Evolutionary conservation across 352 stramenopile species (phyloP), one percentile per base, ranked within the genome.

Genomic region (Phytophthora brassicae): DNA sequence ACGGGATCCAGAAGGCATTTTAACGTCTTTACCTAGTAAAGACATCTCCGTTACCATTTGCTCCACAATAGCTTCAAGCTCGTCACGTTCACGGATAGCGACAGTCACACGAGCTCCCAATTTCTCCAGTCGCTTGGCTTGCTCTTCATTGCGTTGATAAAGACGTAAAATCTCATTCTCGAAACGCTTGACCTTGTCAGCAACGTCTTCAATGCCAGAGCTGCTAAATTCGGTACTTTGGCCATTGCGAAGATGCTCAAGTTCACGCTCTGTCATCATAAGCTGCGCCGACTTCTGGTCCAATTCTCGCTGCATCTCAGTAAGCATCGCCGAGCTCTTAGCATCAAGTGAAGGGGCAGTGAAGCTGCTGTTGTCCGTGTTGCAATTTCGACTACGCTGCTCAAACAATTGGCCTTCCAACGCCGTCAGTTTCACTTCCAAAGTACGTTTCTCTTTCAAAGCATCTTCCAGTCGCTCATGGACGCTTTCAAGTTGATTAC

Each of bases 351-450:
- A 71, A 0, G 64, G 68, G 12, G 60, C 29, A 9, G 56, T 66
- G 41, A 77, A 81, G 52, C 57, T 78, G 41, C 52, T 78, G 49
- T 68, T 83, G 59, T 79, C 81, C 9, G 70, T 84, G 39, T 61
- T 69, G 64, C 88, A 85, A 9, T 68, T 81, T 26, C 84, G 79
- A 59, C 68, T 86, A 19, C 84, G 81, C 31, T 93, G 79, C 50
- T 93, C 84, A 44, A 85, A 93, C 12, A 93, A 48, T 54, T 93
- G 84, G 1, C 84, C 84, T 53, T 93, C 79, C 3, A 93, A 65
- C 1, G 84, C 78, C 5, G 82, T 90, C n/a, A 93, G 60, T 62
- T 93, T 93, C 28, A 88, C 84, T 52, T 91, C 73, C 4, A 93
- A 58, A 28, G 84, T 84, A 17, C 84, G 80, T 43, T 93, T 93